Percentiles rank a stretch among this genome's conserved stretches.
Evolutionary conservation across 371 early-diverging fungal genomes (phyloP).

Genomic region (Apophysomyces variabilis): DNA sequence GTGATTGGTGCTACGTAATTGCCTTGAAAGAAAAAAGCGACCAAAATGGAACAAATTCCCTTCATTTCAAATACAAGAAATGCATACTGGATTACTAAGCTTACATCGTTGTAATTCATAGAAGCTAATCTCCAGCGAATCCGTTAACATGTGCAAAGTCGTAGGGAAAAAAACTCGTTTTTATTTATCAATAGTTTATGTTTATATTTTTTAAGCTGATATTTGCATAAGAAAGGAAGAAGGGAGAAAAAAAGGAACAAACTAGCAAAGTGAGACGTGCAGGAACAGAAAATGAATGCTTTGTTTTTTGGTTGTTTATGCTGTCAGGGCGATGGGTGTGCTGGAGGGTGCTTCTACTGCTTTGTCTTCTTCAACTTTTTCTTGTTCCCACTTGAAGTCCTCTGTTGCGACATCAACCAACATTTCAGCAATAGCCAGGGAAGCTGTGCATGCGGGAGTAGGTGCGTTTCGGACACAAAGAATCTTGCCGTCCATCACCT

Average conservation of each 20-base stretch:
- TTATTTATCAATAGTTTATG: neutral
- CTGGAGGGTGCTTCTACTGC: constrained; percentile 12
- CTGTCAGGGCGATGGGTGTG: constrained; percentile 1
- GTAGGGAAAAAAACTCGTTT: neutral
- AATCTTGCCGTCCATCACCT: constrained; percentile 49
- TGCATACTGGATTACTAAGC: too few relatives aligned
- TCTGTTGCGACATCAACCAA: constrained; percentile 50
- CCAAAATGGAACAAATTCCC: too few relatives aligned
- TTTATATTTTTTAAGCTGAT: neutral
- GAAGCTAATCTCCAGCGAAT: too few relatives aligned
- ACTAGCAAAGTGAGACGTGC: neutral
- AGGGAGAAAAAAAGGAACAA: too few relatives aligned
- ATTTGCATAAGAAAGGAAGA: constrained; percentile 6
- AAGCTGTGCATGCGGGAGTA: constrained; percentile 56
- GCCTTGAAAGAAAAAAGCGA: too few relatives aligned
- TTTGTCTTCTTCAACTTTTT: constrained; percentile 12
- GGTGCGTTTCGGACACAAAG: constrained; percentile 58
- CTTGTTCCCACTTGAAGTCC: constrained; percentile 47
- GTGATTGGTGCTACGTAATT: too few relatives aligned
- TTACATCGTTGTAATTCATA: too few relatives aligned
- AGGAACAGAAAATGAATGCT: neutral
- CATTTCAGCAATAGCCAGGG: constrained; percentile 57
- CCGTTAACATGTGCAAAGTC: too few relatives aligned
- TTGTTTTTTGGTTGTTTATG: neutral
- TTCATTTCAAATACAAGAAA: too few relatives aligned